Evolutionary conservation across 192 early-diverging fungal species (phyloP), one percentile per base, ranked within the genome.

Genomic region (Backusella australiensis): DNA sequence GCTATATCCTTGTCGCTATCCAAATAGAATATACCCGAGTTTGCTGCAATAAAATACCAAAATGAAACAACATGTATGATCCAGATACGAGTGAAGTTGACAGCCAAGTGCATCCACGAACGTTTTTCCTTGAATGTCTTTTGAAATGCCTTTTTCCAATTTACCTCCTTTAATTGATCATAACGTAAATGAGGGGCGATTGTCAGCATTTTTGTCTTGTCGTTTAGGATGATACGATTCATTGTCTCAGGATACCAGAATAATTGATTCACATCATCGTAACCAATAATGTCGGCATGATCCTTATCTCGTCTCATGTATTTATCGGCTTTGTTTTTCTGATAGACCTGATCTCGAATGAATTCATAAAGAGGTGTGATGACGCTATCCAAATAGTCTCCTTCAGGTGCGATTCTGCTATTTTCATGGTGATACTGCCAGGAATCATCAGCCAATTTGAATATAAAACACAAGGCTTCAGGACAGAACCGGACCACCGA

Each of bases 11-110:
- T 72, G 46, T 84, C 78, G 56, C 19, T 36, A 19, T 70, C 56
- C 70, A 80, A 87, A 83, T 93, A 93, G 34, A 95, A 53, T 73
- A 90, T 91, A 26, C 86, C 85, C 9, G 89, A 88, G 53, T 91
- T 90, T 74, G 87, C 90, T 74, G 89, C 86, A 41, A 91, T 93
- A 83, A 91, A 95, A 84, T 93, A 93, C 86, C 90, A 95, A 81
- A 92, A 95, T 15, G 90, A 78, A 2, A 88, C 86, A 52, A 96
- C 73, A 76, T 96, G 94, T 77, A 96, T 89, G 76, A 95, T 91
- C 94, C 94, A 96, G 56, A 95, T 90, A 19, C 94, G 94, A 29
- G 91, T 92, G 71, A 96, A 95, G 81, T 95, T 96, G 77, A 92
- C 90, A 75, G 91, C 88, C 63, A 94, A 77, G 82, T 96, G 94